A percentile compares a stretch with the other conserved stretches of the same genome.
Conservation (phyloP, 2,329 filamentous ascomycete species). For the Aspergillus phoenicis region DNA sequence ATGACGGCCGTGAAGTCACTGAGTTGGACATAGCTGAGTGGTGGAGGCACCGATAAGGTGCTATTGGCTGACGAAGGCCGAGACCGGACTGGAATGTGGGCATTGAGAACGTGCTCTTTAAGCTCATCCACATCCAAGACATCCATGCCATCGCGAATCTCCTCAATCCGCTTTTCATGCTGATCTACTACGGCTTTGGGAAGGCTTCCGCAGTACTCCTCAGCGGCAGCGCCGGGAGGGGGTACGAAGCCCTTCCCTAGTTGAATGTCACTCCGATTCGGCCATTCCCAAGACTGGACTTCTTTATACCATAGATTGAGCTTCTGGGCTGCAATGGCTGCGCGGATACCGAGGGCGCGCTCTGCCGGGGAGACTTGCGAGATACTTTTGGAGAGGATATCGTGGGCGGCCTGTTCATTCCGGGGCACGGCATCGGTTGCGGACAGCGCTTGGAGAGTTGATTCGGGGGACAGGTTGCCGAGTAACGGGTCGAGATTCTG, state of each 20-base stretch:
- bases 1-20: conserved; percentile 89
- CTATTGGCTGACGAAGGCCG: conserved; percentile 53
- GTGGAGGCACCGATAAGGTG: conserved; percentile 45
- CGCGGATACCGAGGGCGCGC: conserved; percentile 60
- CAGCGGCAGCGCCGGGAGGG: conserved; percentile 23
- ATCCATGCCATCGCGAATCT: conserved; percentile 61
- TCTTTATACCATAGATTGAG: conserved; percentile 62
- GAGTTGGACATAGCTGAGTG: conserved; percentile 65
- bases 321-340: conserved; percentile 61
- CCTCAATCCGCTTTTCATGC: conserved; percentile 73
- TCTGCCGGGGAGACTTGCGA: conserved; percentile 58
- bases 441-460: conserved; percentile 55
- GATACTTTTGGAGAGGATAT: conserved; percentile 53
- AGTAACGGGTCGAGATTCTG: conserved; percentile 52
- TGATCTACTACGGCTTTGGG: conserved; percentile 62
- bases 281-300: conserved; percentile 62
- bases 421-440: conserved; percentile 45
- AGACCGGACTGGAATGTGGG: conserved; percentile 69
- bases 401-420: conserved; percentile 41
- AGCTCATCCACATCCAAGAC: conserved; percentile 66
- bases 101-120: conserved; percentile 82
- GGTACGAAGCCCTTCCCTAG: conserved; percentile 47
- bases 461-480: conserved; percentile 56
- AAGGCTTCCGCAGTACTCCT: conserved; percentile 70
- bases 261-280: conserved; percentile 41